Evolutionary conservation across 2,329 filamentous ascomycete genomes (phyloP), one percentile per base, ranked within the genome.

Genomic region (Akanthomyces uredinophilus): DNA sequence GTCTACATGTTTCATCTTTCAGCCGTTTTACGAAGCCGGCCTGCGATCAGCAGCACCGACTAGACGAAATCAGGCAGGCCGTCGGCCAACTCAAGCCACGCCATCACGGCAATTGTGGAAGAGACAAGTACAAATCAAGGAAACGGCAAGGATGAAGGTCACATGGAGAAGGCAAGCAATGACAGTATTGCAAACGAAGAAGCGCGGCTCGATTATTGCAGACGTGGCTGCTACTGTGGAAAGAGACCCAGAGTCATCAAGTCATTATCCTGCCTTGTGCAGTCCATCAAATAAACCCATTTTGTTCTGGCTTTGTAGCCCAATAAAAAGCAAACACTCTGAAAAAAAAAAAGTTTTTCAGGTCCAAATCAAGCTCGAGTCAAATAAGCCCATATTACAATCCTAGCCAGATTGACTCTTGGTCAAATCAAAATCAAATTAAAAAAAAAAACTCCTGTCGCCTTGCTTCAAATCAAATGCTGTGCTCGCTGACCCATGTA

Each of bases 401-500:
- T 59, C 56, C 56, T 43, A 43, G 56, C 47, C 46, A 59, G 5
- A 35, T 32, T 59, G 46, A 59, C 47, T 24, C 54, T 57, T 35
- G 37, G 49, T 60, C 39, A 52, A 59, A 51, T 59, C 44, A 58
- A 59, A 58, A 58, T 41, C n/a, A 50, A 59, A 54, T 41, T n/a
- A 46, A 63, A n/a, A 58, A 39, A 37, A 50, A 61, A 37, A 44
- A 62, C 55, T 64, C 53, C 62, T 29, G 24, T 54, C 61, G 61
- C 55, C 61, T 56, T 59, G 61, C 61, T 59, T 54, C 35, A 52
- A 59, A 56, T 55, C 51, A 50, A 55, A 61, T 61, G 49, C 47
- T 63, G 47, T 52, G 46, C 20, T 63, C 43, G 61, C 61, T 63
- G 55, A 52, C 41, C 61, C 62, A 63, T 63, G 62, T 63, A 63